Conservation (phyloP, 2,329 filamentous ascomycete genomes). For the Penicillium aurantiogriseum region DNA sequence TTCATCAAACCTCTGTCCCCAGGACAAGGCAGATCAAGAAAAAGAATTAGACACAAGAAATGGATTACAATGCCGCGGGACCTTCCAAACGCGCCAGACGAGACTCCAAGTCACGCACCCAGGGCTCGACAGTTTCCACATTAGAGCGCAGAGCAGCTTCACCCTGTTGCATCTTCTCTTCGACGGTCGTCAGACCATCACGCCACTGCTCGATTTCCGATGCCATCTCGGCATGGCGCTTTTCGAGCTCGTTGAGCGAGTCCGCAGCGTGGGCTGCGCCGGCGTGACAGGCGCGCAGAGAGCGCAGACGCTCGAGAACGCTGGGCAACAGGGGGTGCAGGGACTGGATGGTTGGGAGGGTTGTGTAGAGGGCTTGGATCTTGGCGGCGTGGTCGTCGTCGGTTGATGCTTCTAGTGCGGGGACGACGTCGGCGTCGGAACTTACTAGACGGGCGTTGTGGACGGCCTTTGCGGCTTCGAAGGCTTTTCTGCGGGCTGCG, state of each 20-base stretch:
- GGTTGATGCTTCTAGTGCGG: constrained; percentile 44
- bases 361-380: constrained; percentile 87
- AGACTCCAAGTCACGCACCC: constrained; percentile 83
- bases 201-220: constrained; percentile 83
- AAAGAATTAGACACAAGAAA: constrained; percentile 1
- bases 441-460: constrained; percentile 39
- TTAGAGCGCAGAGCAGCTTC: constrained; percentile 73
- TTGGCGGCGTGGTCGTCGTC: constrained; percentile 73
- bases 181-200: constrained; percentile 74
- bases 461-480: constrained; percentile 43
- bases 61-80: constrained; percentile 14
- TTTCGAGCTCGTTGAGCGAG: constrained; percentile 74
- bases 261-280: constrained; percentile 80
- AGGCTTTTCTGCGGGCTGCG: constrained; percentile 43
- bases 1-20: constrained; percentile 16
- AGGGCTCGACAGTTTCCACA: constrained; percentile 78
- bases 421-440: constrained; percentile 27
- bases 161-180: constrained; percentile 68
- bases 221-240: constrained; percentile 76
- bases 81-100: constrained; percentile 64
- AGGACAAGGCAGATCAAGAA: constrained; percentile 9
- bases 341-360: constrained; percentile 82
- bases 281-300: constrained; percentile 78
- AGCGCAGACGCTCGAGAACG: constrained; percentile 79
- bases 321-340: constrained; percentile 81